Evolutionary conservation across 2,329 filamentous ascomycete species (phyloP).

Genomic region (Sarocladium kiliense): DNA sequence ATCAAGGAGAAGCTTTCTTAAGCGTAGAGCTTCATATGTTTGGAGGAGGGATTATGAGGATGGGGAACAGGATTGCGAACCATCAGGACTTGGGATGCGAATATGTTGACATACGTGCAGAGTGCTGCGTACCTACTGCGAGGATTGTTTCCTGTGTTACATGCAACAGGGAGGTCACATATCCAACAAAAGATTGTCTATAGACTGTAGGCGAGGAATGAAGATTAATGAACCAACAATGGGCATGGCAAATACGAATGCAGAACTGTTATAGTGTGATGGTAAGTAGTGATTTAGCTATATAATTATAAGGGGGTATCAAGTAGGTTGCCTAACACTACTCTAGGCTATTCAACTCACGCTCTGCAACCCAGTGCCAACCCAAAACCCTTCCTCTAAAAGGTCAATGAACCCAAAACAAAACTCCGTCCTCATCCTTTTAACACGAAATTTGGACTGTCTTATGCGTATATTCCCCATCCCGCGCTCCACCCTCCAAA

Average conservation of each 20-base stretch:
- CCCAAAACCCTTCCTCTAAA: no score
- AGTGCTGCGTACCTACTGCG: neutral
- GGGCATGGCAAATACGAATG: neutral
- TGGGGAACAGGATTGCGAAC: neutral
- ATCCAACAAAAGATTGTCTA: constrained; percentile 9
- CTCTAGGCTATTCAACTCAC: neutral
- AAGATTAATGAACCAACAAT: constrained; percentile 5
- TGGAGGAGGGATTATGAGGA: neutral
- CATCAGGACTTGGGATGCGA: neutral
- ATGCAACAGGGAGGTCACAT: neutral
- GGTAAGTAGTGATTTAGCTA: no score
- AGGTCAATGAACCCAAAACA: no score
- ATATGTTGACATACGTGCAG: neutral
- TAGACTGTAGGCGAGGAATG: constrained; percentile 4
- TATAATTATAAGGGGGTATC: constrained; percentile 3
- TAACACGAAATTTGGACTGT: constrained; percentile 38
- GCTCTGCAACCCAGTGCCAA: neutral
- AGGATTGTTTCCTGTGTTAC: neutral
- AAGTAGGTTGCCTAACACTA: neutral
- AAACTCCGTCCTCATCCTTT: neutral
- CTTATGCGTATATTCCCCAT: constrained; percentile 28
- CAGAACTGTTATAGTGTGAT: no score
- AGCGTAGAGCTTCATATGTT: constrained; percentile 7
- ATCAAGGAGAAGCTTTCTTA: constrained; percentile 73
- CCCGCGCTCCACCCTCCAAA: constrained; percentile 46